Evolutionary conservation across 1,284 basidiomycete genomes (phyloP), one percentile per base, ranked within the genome.

Genomic region (Microbotryum intermedium): DNA sequence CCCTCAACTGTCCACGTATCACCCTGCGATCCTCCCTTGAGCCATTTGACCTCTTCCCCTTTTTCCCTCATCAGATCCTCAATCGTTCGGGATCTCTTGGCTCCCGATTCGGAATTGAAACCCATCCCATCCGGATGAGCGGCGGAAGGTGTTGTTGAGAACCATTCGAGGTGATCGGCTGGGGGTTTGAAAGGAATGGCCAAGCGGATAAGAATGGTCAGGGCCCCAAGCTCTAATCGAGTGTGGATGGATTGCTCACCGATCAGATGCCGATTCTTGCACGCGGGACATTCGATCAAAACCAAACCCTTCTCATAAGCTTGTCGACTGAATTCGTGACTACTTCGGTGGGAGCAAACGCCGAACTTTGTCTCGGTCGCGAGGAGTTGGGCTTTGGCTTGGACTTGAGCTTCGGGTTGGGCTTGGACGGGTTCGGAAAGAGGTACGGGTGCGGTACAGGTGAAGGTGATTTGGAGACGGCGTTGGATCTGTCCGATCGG

Each of bases 141-240:
- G 28, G 58, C 55, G 13, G 55, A 62, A 20, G 55, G 70, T 20
- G 62, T 70, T 44, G 88, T 85, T 66, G 87, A 84, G 78, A 95
- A 95, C 92, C 92, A 95, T 1, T 88, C 89, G 18, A 95, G 75
- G 71, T 95, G 85, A 72, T 95, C 91, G 9, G 92, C 91, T 71
- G 92, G 90, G 21, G 90, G 29, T 30, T 39, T 11, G n/a, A n/a
- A n/a, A n/a, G n/a, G n/a, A n/a, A n/a, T n/a, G n/a, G n/a, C n/a
- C 34, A 16, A 39, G 11, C 9, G 34, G 34, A 39, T 9, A 39
- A 4, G 16, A 39, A 39, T 16, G 34, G 18, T 39, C 34, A 39
- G 5, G 56, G 62, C 4, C 28, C 53, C 8, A 51, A 29, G 26
- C 45, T 43, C 34, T 29, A 11, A 44, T 28, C n/a, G 42, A 47